A percentile compares a stretch with the other conserved stretches of the same genome.
phyloP scores from a whole-genome alignment of 495 filamentous ascomycete genomes.

The Penicillium parvum region DNA sequence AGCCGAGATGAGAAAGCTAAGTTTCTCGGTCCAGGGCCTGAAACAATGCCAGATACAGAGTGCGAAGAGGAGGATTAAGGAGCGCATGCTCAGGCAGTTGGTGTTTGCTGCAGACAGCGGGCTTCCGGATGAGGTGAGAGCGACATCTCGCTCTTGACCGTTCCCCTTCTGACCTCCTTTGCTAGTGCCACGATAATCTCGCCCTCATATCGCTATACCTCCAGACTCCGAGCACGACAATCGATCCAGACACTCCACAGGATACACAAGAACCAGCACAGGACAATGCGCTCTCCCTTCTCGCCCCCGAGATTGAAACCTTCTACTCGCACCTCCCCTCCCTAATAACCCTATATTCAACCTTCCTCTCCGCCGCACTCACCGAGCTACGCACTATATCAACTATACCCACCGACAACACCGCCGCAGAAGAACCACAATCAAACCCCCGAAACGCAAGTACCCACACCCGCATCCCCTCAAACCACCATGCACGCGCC shows the following conservation, averaged over 20 bases:
- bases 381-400: constrained; percentile 26
- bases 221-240: constrained; percentile 25
- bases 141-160: no score
- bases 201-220: constrained; percentile 38
- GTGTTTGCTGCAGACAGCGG: constrained; percentile 33
- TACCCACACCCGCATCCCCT: constrained; percentile 1
- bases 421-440: not conserved
- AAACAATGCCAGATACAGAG: constrained; percentile 32
- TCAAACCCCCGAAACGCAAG: constrained; percentile 1
- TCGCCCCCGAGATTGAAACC: constrained; percentile 33
- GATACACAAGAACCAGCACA: constrained; percentile 8
- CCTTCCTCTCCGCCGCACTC: constrained; percentile 20
- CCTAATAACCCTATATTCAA: constrained; percentile 26
- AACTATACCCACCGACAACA: constrained; percentile 3
- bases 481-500: constrained; percentile 20
- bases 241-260: constrained; percentile 20
- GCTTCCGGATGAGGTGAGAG: constrained; percentile 32
- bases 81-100: constrained; percentile 28
- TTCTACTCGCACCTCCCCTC: constrained; percentile 35
- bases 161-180: no score
- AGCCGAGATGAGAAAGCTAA: not conserved
- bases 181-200: constrained; percentile 33
- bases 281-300: constrained; percentile 29
- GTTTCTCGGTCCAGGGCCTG: constrained; percentile 26
- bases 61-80: constrained; percentile 37